Evolutionary conservation across 352 stramenopile genomes (phyloP).

Genomic region (Phytophthora pini): DNA sequence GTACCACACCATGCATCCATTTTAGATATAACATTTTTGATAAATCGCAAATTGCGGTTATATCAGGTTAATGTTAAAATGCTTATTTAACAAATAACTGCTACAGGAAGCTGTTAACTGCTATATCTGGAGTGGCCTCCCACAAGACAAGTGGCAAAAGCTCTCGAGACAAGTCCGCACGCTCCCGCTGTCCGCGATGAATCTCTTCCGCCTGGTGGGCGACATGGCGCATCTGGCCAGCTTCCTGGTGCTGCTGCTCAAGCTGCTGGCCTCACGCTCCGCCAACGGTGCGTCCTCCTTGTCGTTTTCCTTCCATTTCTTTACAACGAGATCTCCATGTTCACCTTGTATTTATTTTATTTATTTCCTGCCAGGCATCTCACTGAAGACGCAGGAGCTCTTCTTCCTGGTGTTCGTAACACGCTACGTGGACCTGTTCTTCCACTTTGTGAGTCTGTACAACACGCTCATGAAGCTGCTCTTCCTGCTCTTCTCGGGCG

Average conservation of each 20-base stretch:
- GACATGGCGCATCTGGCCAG: constrained; percentile 99
- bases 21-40: too few relatives aligned
- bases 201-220: constrained; percentile 97
- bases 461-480: constrained; percentile 99
- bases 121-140: too few relatives aligned
- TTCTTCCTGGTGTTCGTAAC: constrained; percentile 99
- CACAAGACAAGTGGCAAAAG: too few relatives aligned
- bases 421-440: constrained; percentile 99
- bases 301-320: neutral
- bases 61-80: too few relatives aligned
- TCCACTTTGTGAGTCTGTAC: constrained; percentile 95
- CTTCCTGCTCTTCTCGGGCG: constrained; percentile 96
- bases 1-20: too few relatives aligned
- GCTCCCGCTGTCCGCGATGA: constrained; percentile 67
- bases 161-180: neutral
- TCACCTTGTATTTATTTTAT: neutral
- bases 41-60: too few relatives aligned
- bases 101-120: too few relatives aligned
- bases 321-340: neutral
- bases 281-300: constrained; percentile 56
- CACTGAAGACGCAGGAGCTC: constrained; percentile 99
- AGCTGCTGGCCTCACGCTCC: constrained; percentile 91
- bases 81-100: too few relatives aligned
- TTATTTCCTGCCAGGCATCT: constrained; percentile 87
- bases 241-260: constrained; percentile 98